These are phyloP conservation scores for Bimuria novae-zelandiae DNA, from an alignment of 2,329 filamentous ascomycete genomes.

Conservation along the genomic window DNA sequence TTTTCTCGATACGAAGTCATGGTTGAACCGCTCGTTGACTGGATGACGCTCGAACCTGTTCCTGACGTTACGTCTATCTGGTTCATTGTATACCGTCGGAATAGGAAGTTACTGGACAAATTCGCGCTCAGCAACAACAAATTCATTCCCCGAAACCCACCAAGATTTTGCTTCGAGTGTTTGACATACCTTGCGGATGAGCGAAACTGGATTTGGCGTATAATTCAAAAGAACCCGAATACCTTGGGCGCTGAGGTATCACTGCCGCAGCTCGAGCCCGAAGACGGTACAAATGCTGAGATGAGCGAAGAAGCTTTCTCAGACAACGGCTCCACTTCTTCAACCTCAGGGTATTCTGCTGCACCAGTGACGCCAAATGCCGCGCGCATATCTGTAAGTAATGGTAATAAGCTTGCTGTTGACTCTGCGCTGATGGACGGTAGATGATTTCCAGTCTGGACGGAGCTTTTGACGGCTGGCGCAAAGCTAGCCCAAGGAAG, in stretches of 20 bases:
- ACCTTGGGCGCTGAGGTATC: background rate
- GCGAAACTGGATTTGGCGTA: conserved; percentile 6
- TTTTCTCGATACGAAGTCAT: background rate
- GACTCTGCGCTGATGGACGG: background rate
- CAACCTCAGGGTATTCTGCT: background rate
- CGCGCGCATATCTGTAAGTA: background rate
- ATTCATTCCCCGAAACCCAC: background rate
- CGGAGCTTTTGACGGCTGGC: background rate
- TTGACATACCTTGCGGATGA: conserved; percentile 12
- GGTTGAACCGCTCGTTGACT: conserved; percentile 11
- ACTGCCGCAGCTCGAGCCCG: background rate
- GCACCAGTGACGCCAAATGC: background rate
- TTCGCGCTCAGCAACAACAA: background rate
- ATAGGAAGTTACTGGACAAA: background rate
- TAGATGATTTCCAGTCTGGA: background rate
- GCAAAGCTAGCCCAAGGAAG: background rate
- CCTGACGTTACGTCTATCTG: background rate
- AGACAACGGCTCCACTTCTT: background rate
- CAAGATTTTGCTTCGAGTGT: conserved; percentile 15
- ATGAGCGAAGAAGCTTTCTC: background rate
- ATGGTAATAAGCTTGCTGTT: too few species aligned
- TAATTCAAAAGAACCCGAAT: conserved; percentile 1
- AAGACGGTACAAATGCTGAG: background rate
- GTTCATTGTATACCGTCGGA: conserved; percentile 12
- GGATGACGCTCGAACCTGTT: conserved; percentile 6